Base-by-base conservation (phyloP, 768 basidiomycete genomes). In the Russula dissimulans region DNA sequence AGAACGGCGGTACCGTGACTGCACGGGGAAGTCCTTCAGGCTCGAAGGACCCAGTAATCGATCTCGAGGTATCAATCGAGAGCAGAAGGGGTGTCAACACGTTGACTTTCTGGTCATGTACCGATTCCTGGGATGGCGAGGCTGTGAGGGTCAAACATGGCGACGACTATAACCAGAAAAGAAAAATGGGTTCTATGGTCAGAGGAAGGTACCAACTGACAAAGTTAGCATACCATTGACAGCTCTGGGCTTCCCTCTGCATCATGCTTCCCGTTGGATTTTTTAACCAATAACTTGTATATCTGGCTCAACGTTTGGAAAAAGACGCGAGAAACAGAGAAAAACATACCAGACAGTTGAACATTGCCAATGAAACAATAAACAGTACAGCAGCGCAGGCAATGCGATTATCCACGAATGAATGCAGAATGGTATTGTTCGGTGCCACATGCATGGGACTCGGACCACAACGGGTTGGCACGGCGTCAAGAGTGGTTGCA, bases 291-390 rank as follows among this genome's bases (percentile, higher is more conserved):
- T 12, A 57, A 43, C 7, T 17, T 46, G 41, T 53, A 57, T 15
- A 62, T 50, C 61, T 62, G 50, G 5, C 12, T n/a, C 41, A 29
- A 43, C n/a, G n/a, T 26, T 57, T 26, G 57, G 56, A 31, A 17
- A 12, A 32, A n/a, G 8, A 48, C 18, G 31, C 11, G 5, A 18
- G 14, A 3, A 1, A 22, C 6, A 48, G 36, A 14, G 49, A 34
- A 22, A 32, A 4, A 14, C 56, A 12, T 57, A 62, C 61, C 8
- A 54, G 5, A 39, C 56, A 62, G 44, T 45, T 57, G 39, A 62
- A 34, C 18, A 57, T 54, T 18, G 45, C 56, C 17, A 57, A 14
- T 36, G n/a, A 8, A 53, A 62, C 29, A 44, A 62, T 51, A 46
- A 53, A 29, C 8, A 57, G 34, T 31, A 54, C 54, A 3, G 56